These are phyloP conservation scores for Neonectria hederae DNA, from an alignment of 2,329 filamentous ascomycete species.

Conservation along the genomic window DNA sequence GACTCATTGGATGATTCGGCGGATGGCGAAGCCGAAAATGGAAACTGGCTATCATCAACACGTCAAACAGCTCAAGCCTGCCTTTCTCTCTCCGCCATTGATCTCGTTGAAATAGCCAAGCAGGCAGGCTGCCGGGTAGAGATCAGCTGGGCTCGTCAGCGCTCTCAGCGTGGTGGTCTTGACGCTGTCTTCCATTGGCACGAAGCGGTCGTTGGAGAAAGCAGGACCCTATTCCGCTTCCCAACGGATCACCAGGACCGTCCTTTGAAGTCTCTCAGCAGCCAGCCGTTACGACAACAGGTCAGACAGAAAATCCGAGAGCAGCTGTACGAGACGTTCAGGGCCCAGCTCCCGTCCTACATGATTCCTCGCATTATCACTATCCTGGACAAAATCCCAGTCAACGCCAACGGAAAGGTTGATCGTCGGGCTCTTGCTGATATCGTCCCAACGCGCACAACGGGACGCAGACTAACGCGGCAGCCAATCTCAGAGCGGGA, in stretches of 20 bases:
- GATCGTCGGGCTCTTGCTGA: conserved; percentile 30
- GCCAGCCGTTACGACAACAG: conserved; percentile 2
- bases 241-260: conserved; percentile 29
- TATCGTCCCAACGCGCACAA: not conserved
- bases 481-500: conserved; percentile 18
- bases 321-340: conserved; percentile 7
- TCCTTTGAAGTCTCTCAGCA: not conserved
- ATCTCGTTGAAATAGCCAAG: conserved; percentile 37
- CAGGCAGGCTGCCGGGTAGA: conserved; percentile 56
- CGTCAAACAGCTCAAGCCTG: conserved; percentile 9
- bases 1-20: conserved; percentile 15
- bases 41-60: conserved; percentile 21
- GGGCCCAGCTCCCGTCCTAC: conserved; percentile 33
- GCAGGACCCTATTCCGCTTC: conserved; percentile 35
- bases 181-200: conserved; percentile 49
- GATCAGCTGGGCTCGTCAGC: conserved; percentile 54
- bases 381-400: conserved; percentile 38
- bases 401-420: conserved; percentile 40
- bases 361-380: conserved; percentile 40
- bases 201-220: conserved; percentile 30
- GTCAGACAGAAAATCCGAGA: not conserved
- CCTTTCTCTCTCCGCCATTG: conserved; percentile 23
- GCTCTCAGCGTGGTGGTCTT: conserved; percentile 38
- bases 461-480: not conserved
- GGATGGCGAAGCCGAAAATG: not conserved